Base-by-base conservation (phyloP, 169 alveolate genomes). In the Cytauxzoon felis region DNA sequence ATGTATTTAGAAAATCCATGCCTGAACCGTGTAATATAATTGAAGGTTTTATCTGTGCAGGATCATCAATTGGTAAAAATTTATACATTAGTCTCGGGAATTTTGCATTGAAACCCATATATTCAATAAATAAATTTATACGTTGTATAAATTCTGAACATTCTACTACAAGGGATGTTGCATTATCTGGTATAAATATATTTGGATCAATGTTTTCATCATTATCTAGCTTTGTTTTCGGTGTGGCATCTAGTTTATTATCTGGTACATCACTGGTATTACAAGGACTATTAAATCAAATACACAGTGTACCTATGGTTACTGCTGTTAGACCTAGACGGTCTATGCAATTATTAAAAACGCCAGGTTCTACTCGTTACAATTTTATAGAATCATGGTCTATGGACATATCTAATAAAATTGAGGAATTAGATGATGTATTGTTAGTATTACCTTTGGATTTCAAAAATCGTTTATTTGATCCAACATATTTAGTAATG, bases 361-460 rank as follows among this genome's bases (percentile, higher is more conserved):
- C 63, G 40, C 56, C 87, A 7, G 83, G 87, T n/a, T 78, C 87
- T 59, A 70, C 63, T 13, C 47, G 87, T 32, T 85, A 85, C 79
- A 85, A 80, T 63, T 85, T 80, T 75, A 81, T 85, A 29, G 73
- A 80, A 11, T 85, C 91, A 9, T 85, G 86, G 81, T 85, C 91
- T 16, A 56, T 69, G 73, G 64, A 65, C 40, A 78, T 81, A 16
- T 64, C 81, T 23, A 56, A 62, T 41, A 81, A 70, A 36, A 47
- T 76, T 38, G 62, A 61, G 19, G 67, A 57, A 27, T 56, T 76
- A 34, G 75, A 68, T 32, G 84, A 85, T 57, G 62, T 85, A 40
- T 53, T 85, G 50, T 61, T 80, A 52, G 72, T 70, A 43, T 82
- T 80, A 41, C 83, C 87, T 49, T 57, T 85, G 50, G 91, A 84